phyloP scores from a whole-genome alignment of 2,329 filamentous ascomycete species.

The Leptoxyphium fumago region DNA sequence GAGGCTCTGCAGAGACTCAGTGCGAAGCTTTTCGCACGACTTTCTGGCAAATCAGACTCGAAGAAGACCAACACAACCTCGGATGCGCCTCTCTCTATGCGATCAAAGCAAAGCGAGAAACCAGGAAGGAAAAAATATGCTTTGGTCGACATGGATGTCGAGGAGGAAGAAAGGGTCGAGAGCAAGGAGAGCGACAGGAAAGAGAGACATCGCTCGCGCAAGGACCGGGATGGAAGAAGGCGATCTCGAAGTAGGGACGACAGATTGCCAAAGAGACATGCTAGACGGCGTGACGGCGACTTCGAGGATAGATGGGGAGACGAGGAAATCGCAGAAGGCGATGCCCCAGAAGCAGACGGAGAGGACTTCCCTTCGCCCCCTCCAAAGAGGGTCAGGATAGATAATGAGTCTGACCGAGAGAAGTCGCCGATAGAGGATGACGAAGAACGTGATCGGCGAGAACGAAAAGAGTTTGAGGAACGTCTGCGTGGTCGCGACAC shows the following conservation, averaged over 20 bases:
- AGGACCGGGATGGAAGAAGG: conserved; percentile 13
- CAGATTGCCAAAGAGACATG: conserved; percentile 33
- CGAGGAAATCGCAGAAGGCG: conserved; percentile 42
- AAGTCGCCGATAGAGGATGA: conserved; percentile 10
- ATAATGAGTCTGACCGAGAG: conserved; percentile 32
- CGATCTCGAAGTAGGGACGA: conserved; percentile 26
- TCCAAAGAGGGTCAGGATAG: conserved; percentile 55
- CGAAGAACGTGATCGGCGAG: conserved; percentile 47
- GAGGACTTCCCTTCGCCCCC: conserved; percentile 54
- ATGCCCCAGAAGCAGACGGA: conserved; percentile 26
- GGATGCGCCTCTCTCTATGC: conserved; percentile 7
- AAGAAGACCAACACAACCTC: conserved; percentile 11
- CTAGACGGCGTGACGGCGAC: conserved; percentile 37
- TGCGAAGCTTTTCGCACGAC: conserved; percentile 28
- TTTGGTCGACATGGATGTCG: conserved; percentile 40
- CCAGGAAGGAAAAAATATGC: conserved; percentile 35
- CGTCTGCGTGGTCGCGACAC: conserved; percentile 58
- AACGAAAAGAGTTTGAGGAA: conserved; percentile 68
- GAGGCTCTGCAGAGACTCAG: conserved; percentile 34
- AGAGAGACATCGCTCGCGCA: conserved; percentile 2
- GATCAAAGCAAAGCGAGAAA: conserved; percentile 14
- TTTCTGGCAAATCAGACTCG: conserved; percentile 5
- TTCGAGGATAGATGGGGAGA: conserved; percentile 74
- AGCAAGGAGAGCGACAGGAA: conserved; percentile 6
- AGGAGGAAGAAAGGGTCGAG: conserved; percentile 18